Evolutionary conservation across 257 asterid species (phyloP).

Genomic region (Solanum appendiculatum): DNA sequence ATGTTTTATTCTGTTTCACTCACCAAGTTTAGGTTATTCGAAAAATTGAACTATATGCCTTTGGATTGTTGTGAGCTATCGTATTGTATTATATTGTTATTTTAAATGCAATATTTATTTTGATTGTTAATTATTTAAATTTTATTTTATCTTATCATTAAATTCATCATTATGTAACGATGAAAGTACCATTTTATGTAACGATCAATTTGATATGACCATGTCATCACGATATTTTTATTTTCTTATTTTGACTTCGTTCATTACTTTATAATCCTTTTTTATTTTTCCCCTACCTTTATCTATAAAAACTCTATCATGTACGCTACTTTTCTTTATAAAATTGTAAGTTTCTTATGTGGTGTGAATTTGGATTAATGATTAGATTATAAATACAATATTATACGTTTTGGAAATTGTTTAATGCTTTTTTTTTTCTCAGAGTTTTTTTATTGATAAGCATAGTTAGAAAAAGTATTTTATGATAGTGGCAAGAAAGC

Average conservation of each 20-base stretch:
- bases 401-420: no score
- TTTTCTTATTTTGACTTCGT: background rate
- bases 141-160: background rate
- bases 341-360: background rate
- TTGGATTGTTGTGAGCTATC: background rate
- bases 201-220: background rate
- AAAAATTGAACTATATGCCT: background rate
- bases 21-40: background rate
- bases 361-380: no score
- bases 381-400: no score
- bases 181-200: background rate
- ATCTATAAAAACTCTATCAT: background rate
- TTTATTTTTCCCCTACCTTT: background rate
- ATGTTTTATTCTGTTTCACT: background rate
- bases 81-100: background rate
- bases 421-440: no score
- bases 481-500: no score
- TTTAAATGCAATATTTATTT: background rate
- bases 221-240: background rate
- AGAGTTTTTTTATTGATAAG: no score
- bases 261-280: background rate
- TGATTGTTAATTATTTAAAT: background rate
- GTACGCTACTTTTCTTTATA: background rate
- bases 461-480: no score
- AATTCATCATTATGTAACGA: background rate